Conservation (phyloP, 345 rosid genomes). For the Corymbia maculata region DNA sequence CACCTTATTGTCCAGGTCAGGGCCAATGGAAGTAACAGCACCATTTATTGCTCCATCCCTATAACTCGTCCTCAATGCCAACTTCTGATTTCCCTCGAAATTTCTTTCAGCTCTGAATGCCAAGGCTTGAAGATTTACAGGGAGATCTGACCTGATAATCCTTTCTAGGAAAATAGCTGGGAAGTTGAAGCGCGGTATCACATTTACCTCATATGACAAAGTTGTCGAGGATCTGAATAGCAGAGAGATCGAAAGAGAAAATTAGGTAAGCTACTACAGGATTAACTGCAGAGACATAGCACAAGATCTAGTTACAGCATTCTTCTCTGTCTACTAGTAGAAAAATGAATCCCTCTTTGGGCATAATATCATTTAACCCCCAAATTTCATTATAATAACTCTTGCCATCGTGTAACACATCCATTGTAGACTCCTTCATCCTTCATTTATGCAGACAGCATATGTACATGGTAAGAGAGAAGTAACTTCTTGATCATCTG, state of each 20-base stretch:
- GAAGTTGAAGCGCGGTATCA: slow-evolving; percentile 83
- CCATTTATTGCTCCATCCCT: slow-evolving; percentile 13
- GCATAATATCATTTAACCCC: not conserved
- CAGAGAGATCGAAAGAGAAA: slow-evolving; percentile 1
- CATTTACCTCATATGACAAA: slow-evolving; percentile 81
- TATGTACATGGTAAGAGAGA: not conserved
- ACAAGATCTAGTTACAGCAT: not conserved
- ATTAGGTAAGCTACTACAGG: not conserved
- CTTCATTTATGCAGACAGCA: not conserved
- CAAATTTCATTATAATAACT: not conserved
- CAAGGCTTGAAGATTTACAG: slow-evolving; percentile 84
- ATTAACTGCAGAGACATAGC: not conserved
- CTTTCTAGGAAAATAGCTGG: slow-evolving; percentile 93
- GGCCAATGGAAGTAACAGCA: slow-evolving; percentile 14
- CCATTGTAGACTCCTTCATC: not conserved
- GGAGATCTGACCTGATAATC: slow-evolving; percentile 91
- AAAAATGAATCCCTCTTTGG: not conserved
- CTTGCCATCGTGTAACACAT: not conserved
- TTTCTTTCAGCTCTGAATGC: slow-evolving; percentile 70
- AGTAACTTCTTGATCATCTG: not conserved
- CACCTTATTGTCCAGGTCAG: slow-evolving; percentile 17
- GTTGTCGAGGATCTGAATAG: slow-evolving; percentile 45
- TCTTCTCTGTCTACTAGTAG: not conserved
- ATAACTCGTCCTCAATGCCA: slow-evolving; percentile 14
- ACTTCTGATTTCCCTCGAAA: slow-evolving; percentile 30